phyloP scores from a whole-genome alignment of 73 alveolate species.

The Uronychia binucleata region DNA sequence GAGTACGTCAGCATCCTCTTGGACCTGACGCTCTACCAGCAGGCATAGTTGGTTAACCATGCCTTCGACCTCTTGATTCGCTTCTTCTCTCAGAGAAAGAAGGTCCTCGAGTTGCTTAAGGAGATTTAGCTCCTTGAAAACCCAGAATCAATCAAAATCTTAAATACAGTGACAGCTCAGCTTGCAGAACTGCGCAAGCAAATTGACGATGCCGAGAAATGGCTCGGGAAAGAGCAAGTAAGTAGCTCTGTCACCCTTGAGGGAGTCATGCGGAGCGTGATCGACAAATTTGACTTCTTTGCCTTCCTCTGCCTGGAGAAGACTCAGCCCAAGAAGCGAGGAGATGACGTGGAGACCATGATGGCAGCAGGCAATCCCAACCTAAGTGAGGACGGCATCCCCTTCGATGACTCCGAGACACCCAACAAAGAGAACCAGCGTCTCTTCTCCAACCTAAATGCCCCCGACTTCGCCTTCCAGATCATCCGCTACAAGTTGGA shows the following conservation, averaged over 20 bases:
- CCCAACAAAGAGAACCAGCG: conserved; percentile 57
- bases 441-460: conserved; percentile 43
- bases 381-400: neutral
- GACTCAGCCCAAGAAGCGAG: neutral
- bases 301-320: neutral
- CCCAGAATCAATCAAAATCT: conserved; percentile 10
- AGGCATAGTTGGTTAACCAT: conserved; percentile 11
- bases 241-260: neutral
- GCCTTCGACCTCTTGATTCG: conserved; percentile 40
- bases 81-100: conserved; percentile 34
- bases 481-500: conserved; percentile 12
- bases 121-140: conserved; percentile 22
- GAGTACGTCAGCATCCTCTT: conserved; percentile 32
- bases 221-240: neutral
- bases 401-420: neutral
- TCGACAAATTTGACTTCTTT: neutral
- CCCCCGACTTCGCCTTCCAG: conserved; percentile 14
- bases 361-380: neutral
- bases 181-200: conserved; percentile 2
- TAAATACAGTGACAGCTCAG: conserved; percentile 18
- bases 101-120: conserved; percentile 22
- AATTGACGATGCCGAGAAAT: neutral
- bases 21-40: conserved; percentile 26
- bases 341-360: neutral
- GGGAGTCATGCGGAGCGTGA: neutral